phyloP scores from a whole-genome alignment of 768 basidiomycete genomes.

The Mycena venus region DNA sequence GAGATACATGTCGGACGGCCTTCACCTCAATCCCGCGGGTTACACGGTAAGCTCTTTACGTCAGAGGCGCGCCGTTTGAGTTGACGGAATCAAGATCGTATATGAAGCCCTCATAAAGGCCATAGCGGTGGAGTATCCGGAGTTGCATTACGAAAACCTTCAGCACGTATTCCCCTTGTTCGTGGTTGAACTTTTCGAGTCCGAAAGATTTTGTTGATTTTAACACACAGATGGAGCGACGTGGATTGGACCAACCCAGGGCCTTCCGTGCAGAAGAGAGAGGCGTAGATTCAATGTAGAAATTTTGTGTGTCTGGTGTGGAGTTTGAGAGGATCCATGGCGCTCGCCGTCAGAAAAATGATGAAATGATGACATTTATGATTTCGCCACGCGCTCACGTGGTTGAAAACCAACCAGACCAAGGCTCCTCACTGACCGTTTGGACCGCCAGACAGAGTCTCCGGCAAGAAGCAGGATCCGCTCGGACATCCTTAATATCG shows the following conservation, averaged over 20 bases:
- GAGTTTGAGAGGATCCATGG: too few species aligned
- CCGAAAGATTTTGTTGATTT: not conserved
- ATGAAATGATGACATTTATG: constrained; percentile 38
- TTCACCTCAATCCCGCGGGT: constrained; percentile 84
- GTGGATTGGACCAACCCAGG: constrained; percentile 29
- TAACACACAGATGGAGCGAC: constrained; percentile 51
- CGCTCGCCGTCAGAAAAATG: not conserved
- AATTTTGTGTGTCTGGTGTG: too few species aligned
- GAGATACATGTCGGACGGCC: constrained; percentile 76
- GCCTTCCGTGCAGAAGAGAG: constrained; percentile 5
- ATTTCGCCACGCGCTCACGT: constrained; percentile 22
- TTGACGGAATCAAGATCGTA: constrained; percentile 61
- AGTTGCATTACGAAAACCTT: constrained; percentile 76
- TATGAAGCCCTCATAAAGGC: constrained; percentile 72
- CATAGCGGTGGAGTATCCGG: constrained; percentile 72
- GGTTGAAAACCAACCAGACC: constrained; percentile 9
- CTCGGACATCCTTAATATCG: not conserved
- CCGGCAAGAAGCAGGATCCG: not conserved
- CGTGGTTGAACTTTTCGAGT: constrained; percentile 42
- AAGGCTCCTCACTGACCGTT: not conserved
- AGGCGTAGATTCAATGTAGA: not conserved
- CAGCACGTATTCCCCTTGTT: constrained; percentile 71
- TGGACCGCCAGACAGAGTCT: not conserved
- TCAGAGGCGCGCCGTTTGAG: not conserved
- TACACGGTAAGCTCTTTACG: constrained; percentile 68